A percentile compares a stretch with the other conserved stretches of the same genome.
Conservation (phyloP, 2,329 filamentous ascomycete species). For the Ilyonectria mors-panacis region DNA sequence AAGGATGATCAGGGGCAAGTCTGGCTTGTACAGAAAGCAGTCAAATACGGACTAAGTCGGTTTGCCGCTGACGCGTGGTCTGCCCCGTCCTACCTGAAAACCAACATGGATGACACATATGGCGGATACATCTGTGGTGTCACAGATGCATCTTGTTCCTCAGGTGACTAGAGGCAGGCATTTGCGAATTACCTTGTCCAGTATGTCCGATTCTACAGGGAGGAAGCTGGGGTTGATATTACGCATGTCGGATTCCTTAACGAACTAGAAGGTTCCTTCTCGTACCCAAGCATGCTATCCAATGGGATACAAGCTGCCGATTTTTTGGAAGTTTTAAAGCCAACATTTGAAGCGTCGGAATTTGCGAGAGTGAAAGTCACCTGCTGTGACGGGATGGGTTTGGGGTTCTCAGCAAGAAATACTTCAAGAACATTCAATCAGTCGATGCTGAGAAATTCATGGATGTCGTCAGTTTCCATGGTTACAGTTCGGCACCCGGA, state of each 20-base stretch:
- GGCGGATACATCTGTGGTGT: constrained; percentile 56
- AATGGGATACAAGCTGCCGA: constrained; percentile 58
- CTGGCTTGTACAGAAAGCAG: too few species aligned
- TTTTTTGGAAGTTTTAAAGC: constrained; percentile 65
- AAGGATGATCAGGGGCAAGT: too few species aligned
- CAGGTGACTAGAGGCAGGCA: constrained; percentile 63
- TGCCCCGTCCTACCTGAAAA: constrained; percentile 15
- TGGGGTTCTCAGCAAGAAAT: constrained; percentile 46
- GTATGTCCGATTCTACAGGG: constrained; percentile 63
- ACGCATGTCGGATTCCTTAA: constrained; percentile 65
- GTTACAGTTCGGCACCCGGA: too few species aligned
- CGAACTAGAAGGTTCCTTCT: constrained; percentile 51
- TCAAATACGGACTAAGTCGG: too few species aligned
- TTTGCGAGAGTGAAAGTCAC: constrained; percentile 47
- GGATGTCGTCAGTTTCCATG: too few species aligned
- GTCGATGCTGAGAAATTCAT: too few species aligned
- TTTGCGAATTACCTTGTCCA: constrained; percentile 65
- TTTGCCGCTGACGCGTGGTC: constrained; percentile 5
- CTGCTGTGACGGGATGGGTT: constrained; percentile 57
- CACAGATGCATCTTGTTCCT: constrained; percentile 54
- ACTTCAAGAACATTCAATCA: too few species aligned
- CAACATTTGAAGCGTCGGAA: constrained; percentile 44
- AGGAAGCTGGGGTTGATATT: constrained; percentile 57
- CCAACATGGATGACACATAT: constrained; percentile 13
- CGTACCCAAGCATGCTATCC: constrained; percentile 56